Conservation (phyloP, 2,329 filamentous ascomycete genomes). For the Colletotrichum musicola region DNA sequence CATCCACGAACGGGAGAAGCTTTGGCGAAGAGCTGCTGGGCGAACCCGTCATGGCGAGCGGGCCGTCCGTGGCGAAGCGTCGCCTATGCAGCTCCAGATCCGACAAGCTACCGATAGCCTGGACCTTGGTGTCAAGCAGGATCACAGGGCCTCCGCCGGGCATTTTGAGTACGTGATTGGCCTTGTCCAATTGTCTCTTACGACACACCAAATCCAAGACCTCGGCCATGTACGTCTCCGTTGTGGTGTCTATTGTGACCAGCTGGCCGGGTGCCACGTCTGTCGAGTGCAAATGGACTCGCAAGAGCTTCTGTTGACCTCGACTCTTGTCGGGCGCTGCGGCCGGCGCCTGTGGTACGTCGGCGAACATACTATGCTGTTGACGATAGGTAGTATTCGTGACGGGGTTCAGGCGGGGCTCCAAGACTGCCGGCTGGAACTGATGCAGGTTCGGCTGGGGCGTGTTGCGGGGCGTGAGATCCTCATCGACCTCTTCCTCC, state of each 20-base stretch:
- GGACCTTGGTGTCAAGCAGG: slow-evolving; percentile 81
- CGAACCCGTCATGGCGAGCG: slow-evolving; percentile 75
- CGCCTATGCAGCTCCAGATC: slow-evolving; percentile 82
- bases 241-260: slow-evolving; percentile 81
- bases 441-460: slow-evolving; percentile 57
- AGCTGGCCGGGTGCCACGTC: slow-evolving; percentile 80
- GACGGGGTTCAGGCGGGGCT: slow-evolving; percentile 68
- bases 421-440: slow-evolving; percentile 46
- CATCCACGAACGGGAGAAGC: slow-evolving; percentile 66
- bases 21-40: slow-evolving; percentile 79
- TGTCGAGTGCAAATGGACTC: slow-evolving; percentile 77
- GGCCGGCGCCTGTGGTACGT: slow-evolving; percentile 65
- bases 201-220: slow-evolving; percentile 83
- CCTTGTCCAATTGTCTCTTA: slow-evolving; percentile 83
- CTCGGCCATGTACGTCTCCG: slow-evolving; percentile 86
- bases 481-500: slow-evolving; percentile 55
- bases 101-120: slow-evolving; percentile 79
- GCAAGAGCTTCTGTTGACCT: slow-evolving; percentile 78
- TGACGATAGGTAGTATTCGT: slow-evolving; percentile 71
- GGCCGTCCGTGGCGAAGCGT: slow-evolving; percentile 81
- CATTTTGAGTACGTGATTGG: slow-evolving; percentile 82
- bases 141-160: slow-evolving; percentile 81
- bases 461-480: slow-evolving; percentile 58
- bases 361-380: slow-evolving; percentile 66
- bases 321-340: slow-evolving; percentile 60